Conservation (phyloP, 805 yeast genomes). For the Starmera pachycereana region DNA sequence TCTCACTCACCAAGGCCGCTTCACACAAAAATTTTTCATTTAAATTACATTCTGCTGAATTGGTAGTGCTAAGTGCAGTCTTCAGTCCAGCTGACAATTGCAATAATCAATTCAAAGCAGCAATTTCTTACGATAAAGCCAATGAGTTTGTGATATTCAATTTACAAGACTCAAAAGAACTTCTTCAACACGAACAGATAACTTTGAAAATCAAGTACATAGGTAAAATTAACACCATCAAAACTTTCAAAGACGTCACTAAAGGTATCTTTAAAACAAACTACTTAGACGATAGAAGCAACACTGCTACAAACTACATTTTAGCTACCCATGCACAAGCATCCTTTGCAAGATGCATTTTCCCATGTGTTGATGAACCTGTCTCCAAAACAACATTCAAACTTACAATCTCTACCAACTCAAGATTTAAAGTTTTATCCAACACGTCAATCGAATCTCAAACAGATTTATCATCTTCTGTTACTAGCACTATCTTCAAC, state of each 20-base stretch:
- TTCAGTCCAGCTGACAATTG: constrained; percentile 3
- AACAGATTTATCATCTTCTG: constrained; percentile 8
- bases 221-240: constrained; percentile 40
- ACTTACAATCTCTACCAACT: constrained; percentile 35
- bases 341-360: constrained; percentile 45
- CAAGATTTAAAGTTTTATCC: constrained; percentile 39
- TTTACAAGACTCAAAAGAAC: constrained; percentile 17
- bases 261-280: constrained; percentile 61
- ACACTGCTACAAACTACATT: constrained; percentile 38
- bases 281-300: constrained; percentile 40
- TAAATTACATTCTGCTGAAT: constrained; percentile 24
- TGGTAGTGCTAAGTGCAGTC: constrained; percentile 16
- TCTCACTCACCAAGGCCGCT: constrained; percentile 15
- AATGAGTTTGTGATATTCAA: constrained; percentile 25
- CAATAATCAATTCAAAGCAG: constrained; percentile 20
- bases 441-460: constrained; percentile 30
- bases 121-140: constrained; percentile 28
- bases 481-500: constrained; percentile 32
- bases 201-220: constrained; percentile 27
- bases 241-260: constrained; percentile 46
- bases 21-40: constrained; percentile 14
- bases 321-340: constrained; percentile 72
- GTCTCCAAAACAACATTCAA: constrained; percentile 40
- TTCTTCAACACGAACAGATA: constrained; percentile 10
- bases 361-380: constrained; percentile 65